Percentiles rank a stretch among this genome's conserved stretches.
phyloP scores from a whole-genome alignment of 2,329 filamentous ascomycete species.

The Penicillium sp. region DNA sequence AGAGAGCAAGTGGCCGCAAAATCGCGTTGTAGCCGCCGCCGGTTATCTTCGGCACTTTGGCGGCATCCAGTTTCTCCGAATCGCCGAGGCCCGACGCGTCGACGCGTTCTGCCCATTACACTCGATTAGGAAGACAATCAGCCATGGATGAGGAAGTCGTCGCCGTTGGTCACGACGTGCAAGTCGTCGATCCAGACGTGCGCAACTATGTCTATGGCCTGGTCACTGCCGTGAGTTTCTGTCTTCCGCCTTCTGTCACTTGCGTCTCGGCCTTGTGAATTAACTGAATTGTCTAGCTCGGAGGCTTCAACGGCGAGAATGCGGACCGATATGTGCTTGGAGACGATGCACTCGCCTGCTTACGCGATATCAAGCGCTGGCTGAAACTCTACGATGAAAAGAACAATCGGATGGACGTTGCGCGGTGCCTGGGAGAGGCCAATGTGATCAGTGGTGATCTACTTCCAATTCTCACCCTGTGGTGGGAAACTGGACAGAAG shows the following conservation, averaged over 20 bases:
- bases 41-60: constrained; percentile 26
- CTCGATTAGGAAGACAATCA: constrained; percentile 18
- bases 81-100: constrained; percentile 25
- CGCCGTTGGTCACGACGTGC: constrained; percentile 47
- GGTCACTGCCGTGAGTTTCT: constrained; percentile 75
- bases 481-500: constrained; percentile 71
- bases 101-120: constrained; percentile 21
- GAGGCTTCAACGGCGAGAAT: constrained; percentile 76
- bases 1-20: background rate
- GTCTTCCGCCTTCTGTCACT: background rate
- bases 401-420: constrained; percentile 90
- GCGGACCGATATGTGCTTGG: constrained; percentile 84
- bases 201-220: constrained; percentile 92
- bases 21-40: background rate
- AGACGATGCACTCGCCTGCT: constrained; percentile 86
- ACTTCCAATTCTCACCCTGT: constrained; percentile 81
- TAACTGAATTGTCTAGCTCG: constrained; percentile 60
- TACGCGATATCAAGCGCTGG: constrained; percentile 95
- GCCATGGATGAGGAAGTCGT: constrained; percentile 45
- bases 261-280: constrained; percentile 13
- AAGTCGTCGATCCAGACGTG: constrained; percentile 83
- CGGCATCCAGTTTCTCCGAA: constrained; percentile 21
- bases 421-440: constrained; percentile 85
- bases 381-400: constrained; percentile 93
- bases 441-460: constrained; percentile 91